Percentiles rank a stretch among this genome's conserved stretches.
phyloP scores from a whole-genome alignment of 805 yeast species.

The Saccharomycopsis fibuligera region DNA sequence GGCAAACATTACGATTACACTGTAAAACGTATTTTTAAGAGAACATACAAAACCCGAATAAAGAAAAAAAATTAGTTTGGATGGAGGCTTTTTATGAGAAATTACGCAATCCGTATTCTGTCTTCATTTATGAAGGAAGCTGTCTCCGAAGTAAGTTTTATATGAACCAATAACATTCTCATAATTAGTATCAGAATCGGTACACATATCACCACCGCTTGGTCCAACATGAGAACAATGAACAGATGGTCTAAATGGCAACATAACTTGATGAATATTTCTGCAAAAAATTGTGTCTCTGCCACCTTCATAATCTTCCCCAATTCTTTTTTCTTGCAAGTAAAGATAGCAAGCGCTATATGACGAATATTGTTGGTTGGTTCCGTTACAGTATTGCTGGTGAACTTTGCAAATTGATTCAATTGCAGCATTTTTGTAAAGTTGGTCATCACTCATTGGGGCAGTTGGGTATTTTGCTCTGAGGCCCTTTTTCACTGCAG shows the following conservation, averaged over 20 bases:
- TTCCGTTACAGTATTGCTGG: constrained; percentile 22
- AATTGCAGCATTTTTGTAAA: constrained; percentile 16
- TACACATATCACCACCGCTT: constrained; percentile 26
- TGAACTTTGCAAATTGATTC: constrained; percentile 24
- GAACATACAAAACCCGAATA: too few species aligned
- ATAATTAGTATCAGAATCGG: constrained; percentile 22
- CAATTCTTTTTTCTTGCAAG: constrained; percentile 21
- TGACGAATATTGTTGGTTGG: constrained; percentile 21
- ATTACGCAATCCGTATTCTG: too few species aligned
- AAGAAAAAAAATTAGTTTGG: too few species aligned
- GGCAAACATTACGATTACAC: too few species aligned
- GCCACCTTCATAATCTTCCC: constrained; percentile 26
- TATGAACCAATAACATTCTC: constrained; percentile 7
- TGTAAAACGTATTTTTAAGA: too few species aligned
- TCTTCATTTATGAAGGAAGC: too few species aligned
- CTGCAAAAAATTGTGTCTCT: constrained; percentile 26
- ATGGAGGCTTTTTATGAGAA: too few species aligned
- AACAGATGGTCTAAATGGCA: constrained; percentile 23
- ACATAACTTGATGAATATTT: constrained; percentile 26
- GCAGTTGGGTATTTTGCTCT: constrained; percentile 10
- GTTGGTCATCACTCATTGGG: constrained; percentile 3
- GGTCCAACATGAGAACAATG: constrained; percentile 27
- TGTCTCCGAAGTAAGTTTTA: constrained; percentile 12
- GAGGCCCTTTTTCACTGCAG: constrained; percentile 11
- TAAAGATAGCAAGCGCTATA: constrained; percentile 20